These are phyloP conservation scores for Teunomyces gatunensis DNA, from an alignment of 805 yeast species.

Conservation along the genomic window DNA sequence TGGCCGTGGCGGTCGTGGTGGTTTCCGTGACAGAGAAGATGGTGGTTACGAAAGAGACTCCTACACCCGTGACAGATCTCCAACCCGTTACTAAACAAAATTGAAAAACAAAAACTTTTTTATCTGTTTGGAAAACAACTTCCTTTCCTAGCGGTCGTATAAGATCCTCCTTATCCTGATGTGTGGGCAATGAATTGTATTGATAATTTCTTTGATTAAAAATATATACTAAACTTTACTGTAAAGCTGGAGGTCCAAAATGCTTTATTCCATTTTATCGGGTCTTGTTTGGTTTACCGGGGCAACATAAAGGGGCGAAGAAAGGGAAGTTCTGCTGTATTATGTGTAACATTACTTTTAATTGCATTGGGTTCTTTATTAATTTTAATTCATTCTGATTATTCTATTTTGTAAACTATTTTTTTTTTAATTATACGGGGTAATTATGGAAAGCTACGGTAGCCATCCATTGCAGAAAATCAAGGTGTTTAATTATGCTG, in stretches of 20 bases:
- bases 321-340: not conserved
- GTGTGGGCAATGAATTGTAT: conserved; percentile 4
- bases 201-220: conserved; percentile 4
- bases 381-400: not conserved
- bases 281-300: not conserved
- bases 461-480: conserved; percentile 29
- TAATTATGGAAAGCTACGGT: conserved; percentile 24
- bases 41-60: conserved; percentile 48
- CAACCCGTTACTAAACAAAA: conserved; percentile 57
- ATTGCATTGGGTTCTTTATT: not conserved
- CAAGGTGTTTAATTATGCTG: conserved; percentile 22
- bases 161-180: conserved; percentile 4
- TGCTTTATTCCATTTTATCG: not conserved
- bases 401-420: not conserved
- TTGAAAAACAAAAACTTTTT: not conserved
- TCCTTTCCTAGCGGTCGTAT: conserved; percentile 1
- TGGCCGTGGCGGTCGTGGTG: conserved; percentile 39
- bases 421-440: not conserved
- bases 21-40: conserved; percentile 16
- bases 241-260: not conserved
- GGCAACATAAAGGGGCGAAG: not conserved
- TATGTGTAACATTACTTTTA: not conserved
- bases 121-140: conserved; percentile 3
- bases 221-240: conserved; percentile 2
- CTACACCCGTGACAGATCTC: conserved; percentile 59